phyloP scores from a whole-genome alignment of 148 eudicot species.

The Suaeda aralocaspica region DNA sequence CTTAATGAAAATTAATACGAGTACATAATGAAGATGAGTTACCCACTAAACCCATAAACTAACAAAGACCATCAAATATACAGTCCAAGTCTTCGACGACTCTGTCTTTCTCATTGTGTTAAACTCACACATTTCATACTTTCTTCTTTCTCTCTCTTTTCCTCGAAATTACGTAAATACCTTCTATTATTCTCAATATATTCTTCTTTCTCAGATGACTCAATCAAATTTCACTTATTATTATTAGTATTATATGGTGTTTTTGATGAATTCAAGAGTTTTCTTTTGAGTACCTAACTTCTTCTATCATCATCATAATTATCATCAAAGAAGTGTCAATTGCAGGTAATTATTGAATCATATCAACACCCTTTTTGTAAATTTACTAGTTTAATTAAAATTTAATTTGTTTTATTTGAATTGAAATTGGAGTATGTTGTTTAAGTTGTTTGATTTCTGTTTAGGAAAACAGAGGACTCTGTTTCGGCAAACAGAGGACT shows the following conservation, averaged over 20 bases:
- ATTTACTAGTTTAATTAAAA: background rate
- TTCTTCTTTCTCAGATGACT: background rate
- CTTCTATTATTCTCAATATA: background rate
- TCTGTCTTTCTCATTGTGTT: constrained; percentile 12
- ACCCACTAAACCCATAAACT: background rate
- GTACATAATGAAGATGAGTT: no score
- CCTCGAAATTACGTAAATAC: constrained; percentile 19
- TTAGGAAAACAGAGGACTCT: background rate
- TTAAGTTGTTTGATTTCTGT: background rate
- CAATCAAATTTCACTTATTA: background rate
- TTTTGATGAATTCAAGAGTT: constrained; percentile 1
- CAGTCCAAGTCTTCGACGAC: constrained; percentile 33
- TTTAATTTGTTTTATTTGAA: background rate
- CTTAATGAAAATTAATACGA: no score
- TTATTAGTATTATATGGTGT: no score
- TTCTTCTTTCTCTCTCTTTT: background rate
- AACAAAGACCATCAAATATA: background rate
- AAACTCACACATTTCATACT: background rate
- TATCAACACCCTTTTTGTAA: background rate
- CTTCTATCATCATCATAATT: background rate
- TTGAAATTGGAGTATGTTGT: background rate
- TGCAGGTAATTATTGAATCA: constrained; percentile 16
- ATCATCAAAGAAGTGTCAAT: background rate
- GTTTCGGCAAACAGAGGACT: background rate
- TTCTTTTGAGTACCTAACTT: background rate